Conservation (phyloP, 2,329 filamentous ascomycete species). For the Diaporthe velutina region DNA sequence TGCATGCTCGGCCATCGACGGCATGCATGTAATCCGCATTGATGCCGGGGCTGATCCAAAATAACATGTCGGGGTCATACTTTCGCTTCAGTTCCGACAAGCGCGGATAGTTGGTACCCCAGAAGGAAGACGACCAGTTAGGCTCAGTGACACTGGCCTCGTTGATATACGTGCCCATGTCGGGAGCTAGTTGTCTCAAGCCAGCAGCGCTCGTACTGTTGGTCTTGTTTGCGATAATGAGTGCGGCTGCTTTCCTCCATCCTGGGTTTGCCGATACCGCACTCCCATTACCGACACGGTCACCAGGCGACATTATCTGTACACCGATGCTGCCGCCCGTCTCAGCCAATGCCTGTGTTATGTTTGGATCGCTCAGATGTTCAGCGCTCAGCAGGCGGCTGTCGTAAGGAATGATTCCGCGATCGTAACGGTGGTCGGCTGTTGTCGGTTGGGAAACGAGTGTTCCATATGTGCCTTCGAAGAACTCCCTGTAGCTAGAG, state of each 20-base stretch:
- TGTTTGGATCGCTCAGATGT: background rate
- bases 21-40: constrained; percentile 4
- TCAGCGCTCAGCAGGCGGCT: background rate
- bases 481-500: constrained; percentile 6
- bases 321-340: background rate
- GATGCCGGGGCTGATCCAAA: constrained; percentile 22
- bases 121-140: constrained; percentile 55
- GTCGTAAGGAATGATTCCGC: background rate
- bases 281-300: background rate
- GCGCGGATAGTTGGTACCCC: constrained; percentile 53
- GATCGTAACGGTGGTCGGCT: background rate
- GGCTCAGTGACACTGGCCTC: constrained; percentile 41
- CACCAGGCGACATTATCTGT: constrained; percentile 3
- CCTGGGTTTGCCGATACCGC: constrained; percentile 1
- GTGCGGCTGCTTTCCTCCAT: background rate
- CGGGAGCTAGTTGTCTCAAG: background rate
- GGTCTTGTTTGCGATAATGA: constrained; percentile 8
- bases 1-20: background rate
- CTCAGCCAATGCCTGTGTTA: constrained; percentile 1
- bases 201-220: background rate
- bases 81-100: constrained; percentile 55
- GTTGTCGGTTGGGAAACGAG: background rate
- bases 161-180: constrained; percentile 11
- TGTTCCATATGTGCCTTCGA: background rate
- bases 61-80: constrained; percentile 53